These are phyloP conservation scores for Nephelium lappaceum DNA, from an alignment of 345 rosid genomes.

Conservation along the genomic window DNA sequence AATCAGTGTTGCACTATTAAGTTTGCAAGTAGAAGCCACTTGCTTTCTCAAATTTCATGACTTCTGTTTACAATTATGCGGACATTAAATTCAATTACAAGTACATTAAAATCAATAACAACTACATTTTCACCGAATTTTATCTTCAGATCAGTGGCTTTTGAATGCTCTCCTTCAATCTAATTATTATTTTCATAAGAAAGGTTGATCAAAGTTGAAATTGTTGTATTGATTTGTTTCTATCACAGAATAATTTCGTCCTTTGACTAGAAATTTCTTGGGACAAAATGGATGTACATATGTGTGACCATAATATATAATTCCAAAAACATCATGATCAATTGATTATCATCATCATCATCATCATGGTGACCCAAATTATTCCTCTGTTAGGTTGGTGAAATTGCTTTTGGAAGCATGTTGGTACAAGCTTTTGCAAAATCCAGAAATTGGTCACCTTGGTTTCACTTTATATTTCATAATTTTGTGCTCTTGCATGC, in stretches of 20 bases:
- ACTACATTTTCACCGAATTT: too few species aligned
- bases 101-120: too few species aligned
- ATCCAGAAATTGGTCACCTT: not conserved
- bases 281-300: not conserved
- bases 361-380: not conserved
- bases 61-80: too few species aligned
- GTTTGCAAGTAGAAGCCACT: too few species aligned
- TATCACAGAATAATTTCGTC: not conserved
- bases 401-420: too few species aligned
- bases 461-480: not conserved
- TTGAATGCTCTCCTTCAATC: too few species aligned
- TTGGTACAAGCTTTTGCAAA: not conserved
- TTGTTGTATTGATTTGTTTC: not conserved
- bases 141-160: too few species aligned
- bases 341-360: too few species aligned
- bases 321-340: not conserved
- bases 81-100: too few species aligned
- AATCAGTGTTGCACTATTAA: too few species aligned
- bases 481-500: not conserved
- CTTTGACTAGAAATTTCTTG: not conserved
- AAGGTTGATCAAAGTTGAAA: not conserved
- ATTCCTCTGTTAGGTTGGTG: not conserved
- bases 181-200: too few species aligned
- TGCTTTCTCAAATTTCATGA: too few species aligned
- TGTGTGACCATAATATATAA: not conserved